Conservation (phyloP, 495 filamentous ascomycete genomes). For the Podospora anserina region DNA sequence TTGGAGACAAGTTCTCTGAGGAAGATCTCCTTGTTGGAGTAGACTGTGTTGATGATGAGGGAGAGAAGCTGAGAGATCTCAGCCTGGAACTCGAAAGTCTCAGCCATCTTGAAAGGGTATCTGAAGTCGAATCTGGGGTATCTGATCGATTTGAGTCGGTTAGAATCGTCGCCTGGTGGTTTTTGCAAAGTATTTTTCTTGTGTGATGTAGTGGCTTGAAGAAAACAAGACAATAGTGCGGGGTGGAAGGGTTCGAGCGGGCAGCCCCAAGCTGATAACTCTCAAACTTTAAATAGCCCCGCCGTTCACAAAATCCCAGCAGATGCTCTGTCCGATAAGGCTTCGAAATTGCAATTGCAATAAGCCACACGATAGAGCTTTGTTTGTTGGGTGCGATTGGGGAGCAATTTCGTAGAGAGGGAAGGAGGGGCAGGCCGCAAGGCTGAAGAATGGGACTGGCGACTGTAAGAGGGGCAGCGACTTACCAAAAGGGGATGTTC, state of each 20-base stretch:
- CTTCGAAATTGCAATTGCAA: not conserved
- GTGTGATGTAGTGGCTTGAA: not conserved
- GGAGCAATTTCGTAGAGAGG: not conserved
- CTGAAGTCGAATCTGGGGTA: slow-evolving; percentile 25
- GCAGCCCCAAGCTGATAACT: not conserved
- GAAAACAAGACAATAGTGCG: not conserved
- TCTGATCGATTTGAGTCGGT: slow-evolving; percentile 17
- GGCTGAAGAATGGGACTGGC: slow-evolving; percentile 8
- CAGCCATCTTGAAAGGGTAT: slow-evolving; percentile 64
- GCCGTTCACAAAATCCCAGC: not conserved
- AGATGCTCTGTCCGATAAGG: not conserved
- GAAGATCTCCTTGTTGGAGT: slow-evolving; percentile 99
- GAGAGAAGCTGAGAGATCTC: slow-evolving; percentile 99
- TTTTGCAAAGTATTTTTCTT: not conserved
- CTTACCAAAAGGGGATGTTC: slow-evolving; percentile 25
- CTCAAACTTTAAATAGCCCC: not conserved
- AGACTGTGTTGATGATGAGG: slow-evolving; percentile 99
- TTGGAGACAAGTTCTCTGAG: slow-evolving; percentile 97
- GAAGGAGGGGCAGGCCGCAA: not conserved
- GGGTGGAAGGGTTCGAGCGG: slow-evolving; percentile 7
- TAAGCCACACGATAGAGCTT: not conserved
- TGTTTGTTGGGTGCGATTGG: slow-evolving; percentile 1
- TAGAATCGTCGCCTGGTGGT: slow-evolving; percentile 8
- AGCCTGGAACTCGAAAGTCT: slow-evolving; percentile 99
- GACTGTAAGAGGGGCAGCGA: not conserved